Percentiles rank a stretch among this genome's conserved stretches.
phyloP scores from a whole-genome alignment of 2,329 filamentous ascomycete genomes.

The Hypoxylon sp. region DNA sequence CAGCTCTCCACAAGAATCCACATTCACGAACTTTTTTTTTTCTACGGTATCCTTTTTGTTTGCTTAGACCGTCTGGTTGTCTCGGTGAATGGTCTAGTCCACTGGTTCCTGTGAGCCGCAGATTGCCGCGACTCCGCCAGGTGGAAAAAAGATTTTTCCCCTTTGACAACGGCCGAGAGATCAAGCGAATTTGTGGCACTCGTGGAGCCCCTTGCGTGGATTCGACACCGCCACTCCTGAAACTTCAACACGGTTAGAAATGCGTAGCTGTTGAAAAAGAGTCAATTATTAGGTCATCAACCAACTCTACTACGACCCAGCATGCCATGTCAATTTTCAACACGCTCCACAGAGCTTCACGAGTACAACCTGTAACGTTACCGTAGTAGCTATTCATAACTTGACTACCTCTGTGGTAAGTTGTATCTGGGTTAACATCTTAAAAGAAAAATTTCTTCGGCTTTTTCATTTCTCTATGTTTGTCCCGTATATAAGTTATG shows the following conservation, averaged over 20 bases:
- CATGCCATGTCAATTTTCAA: slow-evolving; percentile 5
- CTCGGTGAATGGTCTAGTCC: slow-evolving; percentile 28
- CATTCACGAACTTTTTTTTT: slow-evolving; percentile 31
- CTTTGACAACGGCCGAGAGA: slow-evolving; percentile 5
- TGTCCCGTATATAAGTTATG: slow-evolving; percentile 1
- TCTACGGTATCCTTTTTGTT: background rate
- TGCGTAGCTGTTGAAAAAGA: background rate
- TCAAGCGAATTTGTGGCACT: background rate
- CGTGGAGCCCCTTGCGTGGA: slow-evolving; percentile 2
- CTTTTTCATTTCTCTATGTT: slow-evolving; percentile 5
- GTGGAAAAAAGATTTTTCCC: slow-evolving; percentile 37
- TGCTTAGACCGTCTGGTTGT: slow-evolving; percentile 5
- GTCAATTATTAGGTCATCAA: slow-evolving; percentile 15
- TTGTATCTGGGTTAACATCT: background rate
- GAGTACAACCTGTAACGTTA: background rate
- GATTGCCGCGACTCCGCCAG: slow-evolving; percentile 48
- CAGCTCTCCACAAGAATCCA: slow-evolving; percentile 32
- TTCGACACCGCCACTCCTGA: slow-evolving; percentile 14
- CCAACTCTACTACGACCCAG: background rate
- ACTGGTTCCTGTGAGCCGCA: slow-evolving; percentile 41
- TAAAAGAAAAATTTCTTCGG: background rate
- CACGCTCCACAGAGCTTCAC: background rate
- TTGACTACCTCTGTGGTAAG: background rate
- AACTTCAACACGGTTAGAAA: slow-evolving; percentile 7
- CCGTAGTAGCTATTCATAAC: background rate